Conservation (phyloP, 352 stramenopile genomes). For the Chrysophaeum taylorii region DNA sequence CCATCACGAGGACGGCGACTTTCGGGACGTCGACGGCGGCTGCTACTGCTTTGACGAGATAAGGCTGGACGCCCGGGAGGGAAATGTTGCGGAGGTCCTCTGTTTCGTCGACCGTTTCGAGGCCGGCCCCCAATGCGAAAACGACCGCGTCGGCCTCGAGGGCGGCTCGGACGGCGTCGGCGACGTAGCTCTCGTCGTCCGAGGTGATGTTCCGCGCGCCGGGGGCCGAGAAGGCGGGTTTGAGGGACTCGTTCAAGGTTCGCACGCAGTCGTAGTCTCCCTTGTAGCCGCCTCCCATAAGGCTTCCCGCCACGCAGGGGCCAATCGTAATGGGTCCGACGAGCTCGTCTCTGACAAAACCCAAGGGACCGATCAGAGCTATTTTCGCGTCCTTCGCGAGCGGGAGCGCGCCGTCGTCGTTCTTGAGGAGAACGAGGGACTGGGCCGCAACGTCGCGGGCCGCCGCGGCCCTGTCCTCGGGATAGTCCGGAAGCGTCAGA, state of each 20-base stretch:
- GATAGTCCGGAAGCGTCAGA: not conserved
- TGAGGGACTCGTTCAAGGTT: conserved; percentile 23
- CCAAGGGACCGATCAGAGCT: conserved; percentile 60
- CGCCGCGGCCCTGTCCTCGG: conserved; percentile 6
- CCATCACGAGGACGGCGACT: not conserved
- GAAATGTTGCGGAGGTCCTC: conserved; percentile 1
- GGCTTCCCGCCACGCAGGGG: conserved; percentile 52
- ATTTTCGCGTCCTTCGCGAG: conserved; percentile 29
- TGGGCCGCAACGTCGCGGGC: conserved; percentile 12
- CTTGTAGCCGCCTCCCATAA: conserved; percentile 39
- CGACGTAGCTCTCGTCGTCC: not conserved
- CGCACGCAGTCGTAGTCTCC: conserved; percentile 28
- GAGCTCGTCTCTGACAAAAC: conserved; percentile 42
- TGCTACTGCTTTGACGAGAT: not conserved
- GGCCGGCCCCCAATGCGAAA: conserved; percentile 15
- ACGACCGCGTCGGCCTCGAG: conserved; percentile 18
- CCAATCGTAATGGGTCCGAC: conserved; percentile 63
- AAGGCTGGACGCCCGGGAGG: conserved; percentile 15
- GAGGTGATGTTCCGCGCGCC: not conserved
- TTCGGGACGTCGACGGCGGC: not conserved
- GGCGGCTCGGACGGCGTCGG: not conserved
- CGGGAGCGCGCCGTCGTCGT: conserved; percentile 18
- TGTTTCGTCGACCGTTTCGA: conserved; percentile 12
- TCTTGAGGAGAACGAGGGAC: conserved; percentile 22
- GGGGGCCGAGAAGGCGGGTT: conserved; percentile 30